These are phyloP conservation scores for Mycena belliarum DNA, from an alignment of 768 basidiomycete genomes.

Conservation along the genomic window DNA sequence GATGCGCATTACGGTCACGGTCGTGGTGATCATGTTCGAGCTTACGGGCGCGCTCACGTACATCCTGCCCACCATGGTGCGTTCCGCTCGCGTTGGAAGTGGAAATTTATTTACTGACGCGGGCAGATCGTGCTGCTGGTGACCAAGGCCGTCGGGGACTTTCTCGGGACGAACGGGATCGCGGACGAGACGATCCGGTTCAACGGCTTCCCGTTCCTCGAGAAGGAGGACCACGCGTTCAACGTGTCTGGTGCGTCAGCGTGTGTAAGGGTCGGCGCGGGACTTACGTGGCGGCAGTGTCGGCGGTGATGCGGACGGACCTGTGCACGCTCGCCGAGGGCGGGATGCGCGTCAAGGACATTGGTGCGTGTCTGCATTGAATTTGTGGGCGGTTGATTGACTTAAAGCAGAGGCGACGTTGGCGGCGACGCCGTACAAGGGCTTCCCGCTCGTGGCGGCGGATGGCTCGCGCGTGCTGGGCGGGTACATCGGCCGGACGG, in stretches of 20 bases:
- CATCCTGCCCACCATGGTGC: slow-evolving; percentile 95
- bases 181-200: slow-evolving; percentile 97
- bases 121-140: slow-evolving; percentile 90
- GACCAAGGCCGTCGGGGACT: slow-evolving; percentile 96
- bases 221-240: slow-evolving; percentile 92
- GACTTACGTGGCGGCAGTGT: slow-evolving; percentile 53
- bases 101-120: neutral
- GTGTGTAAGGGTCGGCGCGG: neutral
- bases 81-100: too few species aligned
- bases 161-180: slow-evolving; percentile 90
- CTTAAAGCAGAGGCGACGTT: slow-evolving; percentile 64
- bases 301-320: slow-evolving; percentile 86
- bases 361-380: slow-evolving; percentile 75
- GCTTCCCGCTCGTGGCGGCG: slow-evolving; percentile 84
- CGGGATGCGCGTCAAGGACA: slow-evolving; percentile 74
- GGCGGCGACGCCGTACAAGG: slow-evolving; percentile 75
- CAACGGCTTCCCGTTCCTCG: slow-evolving; percentile 96
- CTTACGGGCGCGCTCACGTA: slow-evolving; percentile 96
- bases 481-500: slow-evolving; percentile 88
- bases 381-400: neutral
- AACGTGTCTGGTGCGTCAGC: slow-evolving; percentile 77
- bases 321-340: slow-evolving; percentile 70
- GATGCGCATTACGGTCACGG: slow-evolving; percentile 95
- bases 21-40: slow-evolving; percentile 99
- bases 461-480: slow-evolving; percentile 61